Evolutionary conservation across 305 asterid genomes (phyloP).

Genomic region (Fraxinus angustifolia): DNA sequence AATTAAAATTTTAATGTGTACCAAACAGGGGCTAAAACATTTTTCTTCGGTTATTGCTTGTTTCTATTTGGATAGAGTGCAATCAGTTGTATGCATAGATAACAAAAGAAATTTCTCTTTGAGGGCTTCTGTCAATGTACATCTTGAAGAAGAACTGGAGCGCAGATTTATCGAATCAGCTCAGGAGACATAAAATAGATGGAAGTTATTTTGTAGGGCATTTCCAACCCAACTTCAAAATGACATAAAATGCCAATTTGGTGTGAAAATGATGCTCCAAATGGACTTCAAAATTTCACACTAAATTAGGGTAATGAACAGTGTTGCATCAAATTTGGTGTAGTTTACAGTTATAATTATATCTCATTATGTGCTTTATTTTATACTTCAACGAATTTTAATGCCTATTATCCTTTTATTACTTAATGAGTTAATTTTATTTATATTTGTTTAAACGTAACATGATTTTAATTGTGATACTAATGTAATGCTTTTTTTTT

Average conservation of each 20-base stretch:
- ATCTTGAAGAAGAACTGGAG: neutral
- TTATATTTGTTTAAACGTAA: no score
- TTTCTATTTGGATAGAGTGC: neutral
- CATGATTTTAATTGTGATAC: no score
- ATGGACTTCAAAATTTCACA: neutral
- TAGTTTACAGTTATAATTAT: no score
- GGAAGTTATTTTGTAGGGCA: neutral
- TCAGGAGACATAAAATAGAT: neutral
- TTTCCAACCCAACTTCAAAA: neutral
- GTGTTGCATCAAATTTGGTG: neutral
- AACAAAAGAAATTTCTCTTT: slow-evolving; percentile 5
- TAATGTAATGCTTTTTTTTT: no score
- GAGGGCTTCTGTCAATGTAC: neutral
- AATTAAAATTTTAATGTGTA: no score
- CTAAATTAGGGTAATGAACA: neutral
- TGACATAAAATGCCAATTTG: neutral
- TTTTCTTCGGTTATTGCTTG: neutral
- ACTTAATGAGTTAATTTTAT: neutral
- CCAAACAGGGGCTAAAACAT: neutral
- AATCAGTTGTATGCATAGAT: neutral
- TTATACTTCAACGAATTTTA: neutral
- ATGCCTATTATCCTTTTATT: neutral
- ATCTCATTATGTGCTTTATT: neutral
- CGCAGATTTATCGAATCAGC: neutral
- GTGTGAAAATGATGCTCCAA: neutral